Evolutionary conservation across 2,329 filamentous ascomycete species (phyloP), one percentile per base, ranked within the genome.

Genomic region (Metarhizium rileyi): DNA sequence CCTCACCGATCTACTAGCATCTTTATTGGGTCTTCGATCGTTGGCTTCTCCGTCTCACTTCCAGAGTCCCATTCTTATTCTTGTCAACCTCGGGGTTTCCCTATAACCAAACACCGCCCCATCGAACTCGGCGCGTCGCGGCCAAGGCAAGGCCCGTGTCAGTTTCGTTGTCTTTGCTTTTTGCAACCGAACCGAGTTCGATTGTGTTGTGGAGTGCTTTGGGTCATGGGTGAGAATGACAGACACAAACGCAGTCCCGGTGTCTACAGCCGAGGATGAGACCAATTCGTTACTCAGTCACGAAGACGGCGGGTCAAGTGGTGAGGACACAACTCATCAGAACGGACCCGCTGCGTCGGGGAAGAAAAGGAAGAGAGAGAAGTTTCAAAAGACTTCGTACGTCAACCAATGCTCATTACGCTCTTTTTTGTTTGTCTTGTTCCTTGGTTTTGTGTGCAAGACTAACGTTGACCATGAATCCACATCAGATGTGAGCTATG

Each of bases 301-400:
- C 55, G 64, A 67, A 45, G 64, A 67, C n/a, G 63, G 56, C 44
- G 63, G 56, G 52, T 68, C 66, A 36, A 68, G 66, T 52, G 63
- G 54, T 50, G 67, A 68, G 27, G 68, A 70, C 25, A 61, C 60
- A 3, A 51, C 54, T 46, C 57, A 59, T 46, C 57, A 59, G 49
- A 59, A 64, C 42, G 59, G 56, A 38, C 50, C 55, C 22, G 55
- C 52, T 1, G 61, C 61, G 47, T 55, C 52, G 14, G 56, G 58
- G 10, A 66, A 63, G 56, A 71, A 70, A 55, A 61, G 68, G 42
- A 70, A 69, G 59, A 64, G 66, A 53, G 58, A 65, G 54, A 67
- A 66, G 52, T 63, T 70, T 52, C 66, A 69, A 50, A 71, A 70
- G 63, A 70, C 68, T 49, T 71, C 68, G 68, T 71, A 61, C 54